Percentiles rank a stretch among this genome's conserved stretches.
Evolutionary conservation across 1,139 yeast species (phyloP).

Genomic region (Pichiaceae sp.): DNA sequence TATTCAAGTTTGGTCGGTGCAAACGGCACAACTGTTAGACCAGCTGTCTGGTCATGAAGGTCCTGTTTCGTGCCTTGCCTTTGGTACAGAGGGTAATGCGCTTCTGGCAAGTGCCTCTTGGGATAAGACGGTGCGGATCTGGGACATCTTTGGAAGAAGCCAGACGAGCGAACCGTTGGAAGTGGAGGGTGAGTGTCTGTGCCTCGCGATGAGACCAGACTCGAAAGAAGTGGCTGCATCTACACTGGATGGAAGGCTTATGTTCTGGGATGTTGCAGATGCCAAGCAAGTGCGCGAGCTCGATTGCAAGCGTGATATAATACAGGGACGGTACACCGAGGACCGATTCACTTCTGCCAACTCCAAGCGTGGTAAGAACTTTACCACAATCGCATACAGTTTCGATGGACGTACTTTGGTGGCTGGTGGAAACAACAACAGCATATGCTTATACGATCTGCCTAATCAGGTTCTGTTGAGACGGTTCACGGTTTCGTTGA

Average conservation of each 20-base stretch:
- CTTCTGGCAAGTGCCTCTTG: constrained; percentile 88
- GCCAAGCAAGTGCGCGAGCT: constrained; percentile 77
- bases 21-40: constrained; percentile 86
- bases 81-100: constrained; percentile 62
- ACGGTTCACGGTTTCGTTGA: constrained; percentile 76
- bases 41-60: constrained; percentile 91
- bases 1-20: constrained; percentile 95
- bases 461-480: constrained; percentile 77
- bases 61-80: constrained; percentile 82
- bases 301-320: constrained; percentile 79
- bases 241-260: constrained; percentile 81
- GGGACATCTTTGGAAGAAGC: constrained; percentile 86
- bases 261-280: constrained; percentile 74
- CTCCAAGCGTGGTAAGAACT: constrained; percentile 76
- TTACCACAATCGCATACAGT: constrained; percentile 75
- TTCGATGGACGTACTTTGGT: constrained; percentile 82
- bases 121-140: constrained; percentile 89
- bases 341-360: constrained; percentile 79
- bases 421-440: constrained; percentile 91
- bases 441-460: constrained; percentile 85
- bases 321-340: constrained; percentile 77
- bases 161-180: constrained; percentile 88
- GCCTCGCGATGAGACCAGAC: constrained; percentile 83
- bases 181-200: constrained; percentile 75
- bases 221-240: constrained; percentile 84